Evolutionary conservation across 2,329 filamentous ascomycete species (phyloP).

Genomic region (Xylaria sp.): DNA sequence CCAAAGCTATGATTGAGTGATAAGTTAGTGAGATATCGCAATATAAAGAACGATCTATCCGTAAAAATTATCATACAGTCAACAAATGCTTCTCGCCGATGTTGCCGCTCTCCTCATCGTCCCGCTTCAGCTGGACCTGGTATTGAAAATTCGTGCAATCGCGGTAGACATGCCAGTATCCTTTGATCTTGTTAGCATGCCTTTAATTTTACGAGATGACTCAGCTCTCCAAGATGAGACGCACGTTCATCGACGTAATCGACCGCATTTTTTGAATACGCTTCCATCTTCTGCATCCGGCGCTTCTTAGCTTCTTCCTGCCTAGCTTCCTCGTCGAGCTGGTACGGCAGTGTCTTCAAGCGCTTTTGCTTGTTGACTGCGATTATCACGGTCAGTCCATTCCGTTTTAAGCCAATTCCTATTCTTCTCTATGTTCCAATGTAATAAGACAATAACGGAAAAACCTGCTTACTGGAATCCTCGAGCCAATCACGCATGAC

Average conservation of each 20-base stretch:
- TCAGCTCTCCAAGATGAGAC: not conserved
- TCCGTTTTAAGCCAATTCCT: not conserved
- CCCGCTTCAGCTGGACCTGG: slow-evolving; percentile 68
- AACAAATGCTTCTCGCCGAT: slow-evolving; percentile 68
- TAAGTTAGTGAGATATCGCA: not conserved
- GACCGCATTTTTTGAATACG: not conserved
- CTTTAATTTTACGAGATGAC: not conserved
- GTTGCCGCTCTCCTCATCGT: slow-evolving; percentile 56
- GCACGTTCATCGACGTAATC: slow-evolving; percentile 28
- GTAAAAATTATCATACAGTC: slow-evolving; percentile 59
- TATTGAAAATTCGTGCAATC: slow-evolving; percentile 73
- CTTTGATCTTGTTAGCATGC: slow-evolving; percentile 19
- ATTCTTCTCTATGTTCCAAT: not conserved
- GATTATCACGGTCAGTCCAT: not conserved
- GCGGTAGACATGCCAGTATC: slow-evolving; percentile 63
- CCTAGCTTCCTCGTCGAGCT: slow-evolving; percentile 47
- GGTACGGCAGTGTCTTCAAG: slow-evolving; percentile 55
- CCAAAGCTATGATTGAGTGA: slow-evolving; percentile 65
- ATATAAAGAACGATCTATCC: not conserved
- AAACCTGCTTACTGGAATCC: slow-evolving; percentile 51
- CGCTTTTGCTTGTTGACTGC: slow-evolving; percentile 43
- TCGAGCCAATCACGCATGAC: slow-evolving; percentile 65
- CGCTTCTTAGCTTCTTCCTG: slow-evolving; percentile 48
- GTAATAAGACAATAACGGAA: not conserved
- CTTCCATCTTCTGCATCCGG: slow-evolving; percentile 35